Evolutionary conservation across 2,329 filamentous ascomycete genomes (phyloP), one percentile per base, ranked within the genome.

Genomic region (Tolypocladium sp.): DNA sequence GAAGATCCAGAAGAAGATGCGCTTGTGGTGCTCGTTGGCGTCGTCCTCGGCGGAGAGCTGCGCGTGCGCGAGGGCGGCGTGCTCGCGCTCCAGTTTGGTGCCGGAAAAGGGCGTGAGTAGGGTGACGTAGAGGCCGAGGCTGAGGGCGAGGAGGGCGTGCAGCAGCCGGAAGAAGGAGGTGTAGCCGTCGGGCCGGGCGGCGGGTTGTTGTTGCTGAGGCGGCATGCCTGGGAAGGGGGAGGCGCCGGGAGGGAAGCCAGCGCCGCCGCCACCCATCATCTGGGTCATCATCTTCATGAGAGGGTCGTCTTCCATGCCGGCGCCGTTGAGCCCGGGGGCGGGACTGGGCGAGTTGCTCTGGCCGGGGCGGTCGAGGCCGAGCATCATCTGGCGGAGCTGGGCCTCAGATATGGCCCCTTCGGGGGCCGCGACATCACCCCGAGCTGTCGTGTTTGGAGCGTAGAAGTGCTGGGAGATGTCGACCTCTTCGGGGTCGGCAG

Each of bases 391-490:
- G n/a, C 82, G 79, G 30, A 88, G 76, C 65, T 84, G 81, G n/a
- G 80, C 79, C 58, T 87, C 83, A n/a, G 77, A 78, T 53, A 82
- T 69, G 51, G 72, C 66, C 27, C 71, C 66, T 60, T 74, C 70
- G 57, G 69, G 61, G 44, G 68, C 62, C 5, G 63, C 57, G 38
- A 70, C 63, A 38, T 72, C 65, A 57, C 77, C 67, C 57, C 65
- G 61, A 9, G 57, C 56, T 9, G 66, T 62, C 12, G 74, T 73
- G 30, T 76, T 73, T 1, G 86, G 86, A 40, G 80, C 73, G 73
- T 88, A 89, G 73, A 81, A 87, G 74, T 90, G 88, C 63, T 87
- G 75, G n/a, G 88, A 90, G 65, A 93, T 91, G 70, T 92, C 89
- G 63, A 91, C 82, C 71, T 92, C 90, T 6, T 86, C 88, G 7